Base-by-base conservation (phyloP, 2,329 filamentous ascomycete species). In the Ceratocystiopsis minuta region DNA sequence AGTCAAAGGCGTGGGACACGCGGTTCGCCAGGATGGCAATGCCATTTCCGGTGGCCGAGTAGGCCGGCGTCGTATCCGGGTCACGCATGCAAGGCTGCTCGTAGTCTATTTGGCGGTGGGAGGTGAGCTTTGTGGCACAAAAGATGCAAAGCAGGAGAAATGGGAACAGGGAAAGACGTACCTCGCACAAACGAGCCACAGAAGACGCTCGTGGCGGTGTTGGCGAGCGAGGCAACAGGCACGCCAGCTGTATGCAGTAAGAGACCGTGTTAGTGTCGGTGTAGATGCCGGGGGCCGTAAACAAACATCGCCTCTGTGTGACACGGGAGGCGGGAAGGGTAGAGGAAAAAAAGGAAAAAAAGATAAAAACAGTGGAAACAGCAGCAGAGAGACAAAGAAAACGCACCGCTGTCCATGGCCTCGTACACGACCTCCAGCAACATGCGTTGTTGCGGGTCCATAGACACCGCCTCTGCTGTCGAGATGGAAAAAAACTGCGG, bases 11-110 rank as follows among this genome's bases (percentile, higher is more conserved):
- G 50, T 73, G 68, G 0, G 68, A 72, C 13, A 75, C 60, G 0
- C 70, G 61, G 49, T 74, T 75, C 3, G 68, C 61, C 54, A 72
- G 60, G 42, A 72, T 67, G 44, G 67, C 65, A 37, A 64, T 64
- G 4, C 65, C 66, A 16, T 65, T 67, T 9, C 70, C 70, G 0
- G 67, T 71, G 7, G 68, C 66, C 35, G 66, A 64, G 53, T 71
- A 67, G 42, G 64, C 60, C 0, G 67, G 66, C 34, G 64, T 61
- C 49, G 59, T 64, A 39, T 70, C 64, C 3, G 63, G 60, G 46
- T 72, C 69, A 16, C 63, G 57, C 33, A 67, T 57, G n/a, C 61
- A 64, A 9, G 67, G 55, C 43, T 67, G 62, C 45, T 68, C 64
- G 45, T 70, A 70, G 44, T 69, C 67, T 66, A 34, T 7, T 14